Evolutionary conservation across 306 rosid genomes (phyloP).

Genomic region (Hippophae rhamnoides): DNA sequence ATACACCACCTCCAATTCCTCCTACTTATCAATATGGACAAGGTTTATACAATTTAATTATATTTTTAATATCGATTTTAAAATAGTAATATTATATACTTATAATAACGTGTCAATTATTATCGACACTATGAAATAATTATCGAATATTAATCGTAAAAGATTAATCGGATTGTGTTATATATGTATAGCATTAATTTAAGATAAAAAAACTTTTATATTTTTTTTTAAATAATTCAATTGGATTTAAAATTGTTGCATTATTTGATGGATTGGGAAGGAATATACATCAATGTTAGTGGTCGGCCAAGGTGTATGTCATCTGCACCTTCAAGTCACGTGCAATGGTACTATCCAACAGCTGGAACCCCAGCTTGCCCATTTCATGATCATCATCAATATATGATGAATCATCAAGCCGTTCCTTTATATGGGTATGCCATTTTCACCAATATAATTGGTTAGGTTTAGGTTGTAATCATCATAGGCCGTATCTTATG

Average conservation of each 20-base stretch:
- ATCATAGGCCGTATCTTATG: neutral
- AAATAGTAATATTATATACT: too few relatives aligned
- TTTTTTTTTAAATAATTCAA: too few relatives aligned
- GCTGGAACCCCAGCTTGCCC: slow-evolving; percentile 26
- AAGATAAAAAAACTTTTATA: too few relatives aligned
- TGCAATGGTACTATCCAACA: slow-evolving; percentile 66
- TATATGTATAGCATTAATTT: too few relatives aligned
- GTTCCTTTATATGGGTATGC: slow-evolving; percentile 62
- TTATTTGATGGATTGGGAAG: neutral
- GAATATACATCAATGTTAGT: slow-evolving; percentile 35
- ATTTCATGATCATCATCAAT: slow-evolving; percentile 38
- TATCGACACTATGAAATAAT: too few relatives aligned
- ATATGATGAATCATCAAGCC: slow-evolving; percentile 19
- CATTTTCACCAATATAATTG: neutral
- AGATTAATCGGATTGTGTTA: too few relatives aligned
- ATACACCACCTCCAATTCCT: neutral
- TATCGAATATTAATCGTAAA: too few relatives aligned
- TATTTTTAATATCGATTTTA: neutral
- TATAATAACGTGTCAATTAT: too few relatives aligned
- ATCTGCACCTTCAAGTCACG: slow-evolving; percentile 30
- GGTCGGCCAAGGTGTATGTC: slow-evolving; percentile 24
- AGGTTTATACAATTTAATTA: slow-evolving; percentile 17
- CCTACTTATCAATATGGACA: slow-evolving; percentile 6
- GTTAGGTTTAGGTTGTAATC: neutral
- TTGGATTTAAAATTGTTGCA: too few relatives aligned